Evolutionary conservation across 2,329 filamentous ascomycete species (phyloP), one percentile per base, ranked within the genome.

Genomic region (Orbilia quercus): DNA sequence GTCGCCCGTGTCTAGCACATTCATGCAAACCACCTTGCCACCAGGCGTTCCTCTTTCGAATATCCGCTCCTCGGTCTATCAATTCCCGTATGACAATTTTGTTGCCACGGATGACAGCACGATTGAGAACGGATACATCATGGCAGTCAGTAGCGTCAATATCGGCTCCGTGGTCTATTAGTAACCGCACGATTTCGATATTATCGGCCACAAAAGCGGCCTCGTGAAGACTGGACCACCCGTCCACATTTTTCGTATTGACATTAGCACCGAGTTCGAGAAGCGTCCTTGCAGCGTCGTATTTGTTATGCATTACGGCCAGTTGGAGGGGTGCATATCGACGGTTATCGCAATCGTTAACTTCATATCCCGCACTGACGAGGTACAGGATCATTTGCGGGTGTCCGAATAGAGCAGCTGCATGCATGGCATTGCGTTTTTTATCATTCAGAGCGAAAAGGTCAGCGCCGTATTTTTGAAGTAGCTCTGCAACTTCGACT

Each of bases 381-480:
- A 67, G 44, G 34, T 67, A 67, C 7, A 59, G 34, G 23, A 67
- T 67, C 63, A 67, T 59, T 31, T 67, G 53, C 6, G 63, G 44
- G 6, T 67, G 53, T 12, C 63, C 63, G 16, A 44, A 36, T 18
- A 22, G 31, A 20, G 63, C 63, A 1, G 63, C 63, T 9, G 53
- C 63, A 47, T 67, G 63, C 54, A 67, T 59, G 3, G 20, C n/a
- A 18, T 45, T 59, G 5, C 54, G 63, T 12, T 47, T 28, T 9
- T 12, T 18, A 4, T 20, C 34, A 25, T 67, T 59, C n/a, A 36
- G 12, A 9, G 20, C 28, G 36, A 34, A 59, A 18, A 59, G 44
- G 1, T 67, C 54, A n/a, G 53, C 63, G 2, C 63, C 63, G 28
- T 67, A 47, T 25, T 67, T 67, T 14, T 59, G n/a, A 23, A 67